Evolutionary conservation across 1,139 yeast species (phyloP), one percentile per base, ranked within the genome.

Genomic region (Yamadazyma atmosphaerica): DNA sequence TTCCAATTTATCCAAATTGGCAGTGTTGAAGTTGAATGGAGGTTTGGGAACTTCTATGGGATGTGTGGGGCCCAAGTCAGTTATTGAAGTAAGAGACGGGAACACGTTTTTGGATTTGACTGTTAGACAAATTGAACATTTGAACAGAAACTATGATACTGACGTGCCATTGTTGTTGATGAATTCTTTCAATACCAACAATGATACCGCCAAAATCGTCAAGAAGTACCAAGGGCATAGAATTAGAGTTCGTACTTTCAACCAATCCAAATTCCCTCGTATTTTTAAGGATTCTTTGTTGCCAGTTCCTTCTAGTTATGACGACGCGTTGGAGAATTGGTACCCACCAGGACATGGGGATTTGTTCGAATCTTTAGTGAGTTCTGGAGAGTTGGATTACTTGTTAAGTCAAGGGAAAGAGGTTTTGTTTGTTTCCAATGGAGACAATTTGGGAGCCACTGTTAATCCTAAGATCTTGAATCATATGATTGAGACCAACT

Each of bases 261-360:
- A 92, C 75, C 98, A 92, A 74, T 89, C 97, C 23, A 81, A 95
- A 56, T 92, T 83, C 75, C 98, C 98, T 53, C 83, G 98, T 69
- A 90, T 92, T 49, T 86, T 79, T 72, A 88, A 86, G 71, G 98
- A 92, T 65, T 88, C 98, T 21, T 72, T 89, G 53, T 77, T 92
- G 60, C 98, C 98, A 25, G 97, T 92, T 32, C 98, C 98, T 43
- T 79, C 86, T 51, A 61, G 77, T 33, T 77, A 65, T 49, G 82
- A 85, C 44, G 96, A 89, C 59, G 73, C 79, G 32, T 76, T 86
- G 55, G 95, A 87, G 57, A 68, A 82, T 37, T 92, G 98, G 98
- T 94, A 92, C 65, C 98, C 98, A 38, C 98, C 98, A 18, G 98
- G 98, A 38, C 98, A 92, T 65, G 98, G 98, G 68, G 98, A 92